phyloP scores from a whole-genome alignment of 352 stramenopile genomes.

The Elongisporangium prolatum region DNA sequence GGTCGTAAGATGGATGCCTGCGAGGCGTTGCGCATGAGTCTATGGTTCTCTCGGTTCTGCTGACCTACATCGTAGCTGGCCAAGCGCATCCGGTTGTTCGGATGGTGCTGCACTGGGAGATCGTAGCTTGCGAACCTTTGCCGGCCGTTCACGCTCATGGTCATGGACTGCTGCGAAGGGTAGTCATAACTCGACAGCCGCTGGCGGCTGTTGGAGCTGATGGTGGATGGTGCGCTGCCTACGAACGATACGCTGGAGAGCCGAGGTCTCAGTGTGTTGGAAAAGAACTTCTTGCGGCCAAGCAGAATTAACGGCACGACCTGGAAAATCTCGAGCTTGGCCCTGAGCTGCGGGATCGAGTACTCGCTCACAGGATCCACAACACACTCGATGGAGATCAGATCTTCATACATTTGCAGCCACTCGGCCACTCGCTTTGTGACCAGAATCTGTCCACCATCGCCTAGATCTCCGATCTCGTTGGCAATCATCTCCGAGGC shows the following conservation, averaged over 20 bases:
- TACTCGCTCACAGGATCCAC: conserved; percentile 42
- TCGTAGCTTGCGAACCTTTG: conserved; percentile 2
- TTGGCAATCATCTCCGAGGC: conserved; percentile 48
- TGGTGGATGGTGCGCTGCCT: background rate
- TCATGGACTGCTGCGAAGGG: background rate
- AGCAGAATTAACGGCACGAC: conserved; percentile 34
- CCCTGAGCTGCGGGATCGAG: conserved; percentile 35
- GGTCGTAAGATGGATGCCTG: background rate
- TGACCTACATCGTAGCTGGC: background rate
- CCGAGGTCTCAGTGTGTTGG: conserved; percentile 22
- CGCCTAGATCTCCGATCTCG: conserved; percentile 49
- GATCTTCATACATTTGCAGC: conserved; percentile 41
- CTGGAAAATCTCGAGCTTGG: conserved; percentile 46
- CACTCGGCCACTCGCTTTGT: conserved; percentile 48
- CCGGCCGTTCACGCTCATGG: background rate
- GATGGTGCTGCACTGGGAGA: background rate
- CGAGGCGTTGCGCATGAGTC: background rate
- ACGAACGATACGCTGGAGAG: conserved; percentile 2
- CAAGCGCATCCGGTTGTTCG: background rate
- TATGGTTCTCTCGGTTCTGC: background rate
- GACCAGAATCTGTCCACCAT: conserved; percentile 49
- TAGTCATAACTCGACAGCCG: background rate
- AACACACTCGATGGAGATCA: conserved; percentile 36
- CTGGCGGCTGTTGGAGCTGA: background rate
- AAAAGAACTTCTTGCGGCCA: conserved; percentile 42